Base-by-base conservation (phyloP, 2,329 filamentous ascomycete genomes). In the Trichophyton rubrum region DNA sequence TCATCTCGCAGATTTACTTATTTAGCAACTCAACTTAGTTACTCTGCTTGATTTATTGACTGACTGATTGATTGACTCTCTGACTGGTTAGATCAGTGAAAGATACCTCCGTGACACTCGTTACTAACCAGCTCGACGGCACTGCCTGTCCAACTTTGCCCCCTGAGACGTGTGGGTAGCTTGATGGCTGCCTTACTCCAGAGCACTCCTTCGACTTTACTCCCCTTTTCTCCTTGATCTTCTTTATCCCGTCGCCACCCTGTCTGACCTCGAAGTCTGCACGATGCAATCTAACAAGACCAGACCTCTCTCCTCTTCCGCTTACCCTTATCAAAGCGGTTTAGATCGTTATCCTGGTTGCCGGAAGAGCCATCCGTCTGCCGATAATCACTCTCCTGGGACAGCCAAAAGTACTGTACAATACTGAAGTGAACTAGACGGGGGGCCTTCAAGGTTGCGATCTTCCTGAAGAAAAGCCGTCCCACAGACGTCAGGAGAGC, bases 401-500 rank as follows among this genome's bases (percentile, higher is more conserved):
- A 20, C 43, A 0, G 43, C 17, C 41, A 30, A 20, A 20, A 30
- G 27, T 30, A 30, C 27, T 30, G 27, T 30, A 30, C 5, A 30
- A 30, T 30, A 6, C 27, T 30, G 27, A 30, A 7, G 1, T 30
- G 27, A 7, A 7, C 27, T 30, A 30, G 27, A 24, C 17, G 3
- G 30, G 3, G 30, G 49, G 11, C 22, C 22, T 24, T 27, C 27
- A 33, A 27, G 49, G 49, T 38, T 38, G 33, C 15, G 49, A 47
- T 47, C 43, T 47, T 27, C 13, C 49, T 55, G 49, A 55, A 55
- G 49, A 55, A 55, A 55, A 17, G 27, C 49, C 49, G 49, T 35
- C 38, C 30, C 13, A 20, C n/a, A 27, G 49, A n/a, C 3, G 24
- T 49, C 40, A 49, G 45, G 17, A 49, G 20, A 49, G n/a, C 27